phyloP scores from a whole-genome alignment of 495 filamentous ascomycete species.

The Haplographium delicatum region DNA sequence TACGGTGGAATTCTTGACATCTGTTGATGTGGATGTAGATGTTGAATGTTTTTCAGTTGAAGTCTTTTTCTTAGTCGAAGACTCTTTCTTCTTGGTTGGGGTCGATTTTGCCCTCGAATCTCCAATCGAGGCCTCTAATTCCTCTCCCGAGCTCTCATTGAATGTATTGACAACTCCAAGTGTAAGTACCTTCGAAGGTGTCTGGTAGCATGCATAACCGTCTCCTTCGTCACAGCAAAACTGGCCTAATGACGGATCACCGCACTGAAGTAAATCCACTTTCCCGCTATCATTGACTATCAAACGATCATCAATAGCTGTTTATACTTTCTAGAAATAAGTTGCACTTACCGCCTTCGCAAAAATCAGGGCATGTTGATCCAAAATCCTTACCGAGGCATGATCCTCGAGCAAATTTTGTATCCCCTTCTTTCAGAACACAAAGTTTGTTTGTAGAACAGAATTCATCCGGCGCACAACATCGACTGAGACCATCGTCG shows the following conservation, averaged over 20 bases:
- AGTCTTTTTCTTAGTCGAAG: too few species aligned
- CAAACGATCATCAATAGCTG: too few species aligned
- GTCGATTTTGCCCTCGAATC: not conserved
- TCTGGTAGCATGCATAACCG: not conserved
- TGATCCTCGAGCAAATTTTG: not conserved
- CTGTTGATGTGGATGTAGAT: not conserved
- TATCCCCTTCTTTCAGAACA: not conserved
- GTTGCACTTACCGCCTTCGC: conserved; percentile 4
- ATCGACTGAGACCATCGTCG: not conserved
- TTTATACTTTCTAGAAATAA: too few species aligned
- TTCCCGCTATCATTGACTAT: conserved; percentile 1
- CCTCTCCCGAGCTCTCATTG: not conserved
- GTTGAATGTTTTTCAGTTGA: not conserved
- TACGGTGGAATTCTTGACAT: not conserved
- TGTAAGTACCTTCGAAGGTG: not conserved
- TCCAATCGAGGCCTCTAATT: not conserved
- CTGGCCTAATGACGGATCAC: conserved; percentile 1
- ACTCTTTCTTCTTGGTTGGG: too few species aligned
- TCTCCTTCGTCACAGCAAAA: conserved; percentile 8
- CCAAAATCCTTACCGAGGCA: conserved; percentile 2
- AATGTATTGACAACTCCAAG: not conserved
- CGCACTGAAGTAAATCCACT: conserved; percentile 5
- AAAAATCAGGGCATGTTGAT: not conserved
- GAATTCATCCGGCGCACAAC: conserved; percentile 4
- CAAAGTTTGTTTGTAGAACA: conserved; percentile 7